phyloP scores from a whole-genome alignment of 148 eudicot genomes.

The Polygonum maritimum region DNA sequence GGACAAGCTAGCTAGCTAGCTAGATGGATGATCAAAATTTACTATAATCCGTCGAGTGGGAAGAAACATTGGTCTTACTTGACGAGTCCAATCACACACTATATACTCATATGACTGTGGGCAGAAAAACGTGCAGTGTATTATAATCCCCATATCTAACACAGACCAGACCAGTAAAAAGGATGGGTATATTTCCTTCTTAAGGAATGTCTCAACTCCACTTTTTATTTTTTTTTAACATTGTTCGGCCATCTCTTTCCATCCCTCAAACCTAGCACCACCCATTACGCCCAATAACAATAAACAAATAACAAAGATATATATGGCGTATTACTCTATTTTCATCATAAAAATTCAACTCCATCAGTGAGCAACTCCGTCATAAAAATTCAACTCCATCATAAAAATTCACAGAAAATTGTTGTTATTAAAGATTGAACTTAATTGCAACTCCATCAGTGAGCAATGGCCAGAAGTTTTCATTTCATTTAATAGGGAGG shows the following conservation, averaged over 20 bases:
- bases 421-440: neutral
- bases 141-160: constrained; percentile 6
- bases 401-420: neutral
- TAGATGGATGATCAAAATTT: neutral
- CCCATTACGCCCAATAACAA: neutral
- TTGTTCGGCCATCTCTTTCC: neutral
- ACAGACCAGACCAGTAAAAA: constrained; percentile 23
- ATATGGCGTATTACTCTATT: too few relatives aligned
- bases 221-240: neutral
- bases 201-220: constrained; percentile 19
- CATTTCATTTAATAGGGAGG: constrained; percentile 1
- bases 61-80: neutral
- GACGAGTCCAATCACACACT: neutral
- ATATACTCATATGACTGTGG: neutral
- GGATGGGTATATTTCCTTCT: constrained; percentile 23
- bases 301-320: neutral
- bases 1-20: neutral
- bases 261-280: neutral
- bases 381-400: too few relatives aligned
- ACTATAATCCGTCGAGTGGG: neutral
- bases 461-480: neutral
- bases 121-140: neutral
- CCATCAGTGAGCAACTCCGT: too few relatives aligned
- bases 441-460: neutral
- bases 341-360: neutral